These are phyloP conservation scores for Lentinus brumalis DNA, from an alignment of 768 basidiomycete species.

Conservation along the genomic window DNA sequence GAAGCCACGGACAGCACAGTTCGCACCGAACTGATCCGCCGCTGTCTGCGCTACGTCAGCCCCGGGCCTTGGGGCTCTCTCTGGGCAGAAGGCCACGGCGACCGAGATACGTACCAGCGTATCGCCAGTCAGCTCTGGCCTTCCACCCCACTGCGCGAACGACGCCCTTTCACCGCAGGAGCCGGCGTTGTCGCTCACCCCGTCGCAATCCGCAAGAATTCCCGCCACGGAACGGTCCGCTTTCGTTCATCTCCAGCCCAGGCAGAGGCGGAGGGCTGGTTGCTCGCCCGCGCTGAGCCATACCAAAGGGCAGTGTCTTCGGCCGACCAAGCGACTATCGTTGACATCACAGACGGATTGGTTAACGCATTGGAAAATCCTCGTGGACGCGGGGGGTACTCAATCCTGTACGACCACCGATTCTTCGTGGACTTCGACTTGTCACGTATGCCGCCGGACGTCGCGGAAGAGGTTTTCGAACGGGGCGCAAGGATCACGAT, in stretches of 20 bases:
- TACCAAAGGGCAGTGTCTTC: slow-evolving; percentile 23
- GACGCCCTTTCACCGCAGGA: slow-evolving; percentile 52
- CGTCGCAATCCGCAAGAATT: slow-evolving; percentile 36
- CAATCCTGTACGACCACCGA: slow-evolving; percentile 66
- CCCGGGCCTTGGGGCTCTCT: slow-evolving; percentile 76
- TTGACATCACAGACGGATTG: slow-evolving; percentile 45
- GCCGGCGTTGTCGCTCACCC: slow-evolving; percentile 68
- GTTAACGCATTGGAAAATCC: slow-evolving; percentile 5
- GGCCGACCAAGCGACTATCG: slow-evolving; percentile 31
- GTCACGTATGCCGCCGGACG: slow-evolving; percentile 40
- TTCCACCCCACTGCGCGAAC: slow-evolving; percentile 22
- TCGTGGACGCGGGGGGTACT: slow-evolving; percentile 19
- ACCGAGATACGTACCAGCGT: slow-evolving; percentile 43
- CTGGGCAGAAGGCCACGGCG: slow-evolving; percentile 61
- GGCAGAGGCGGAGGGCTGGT: slow-evolving; percentile 43
- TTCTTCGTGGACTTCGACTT: slow-evolving; percentile 56
- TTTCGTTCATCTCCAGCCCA: slow-evolving; percentile 19
- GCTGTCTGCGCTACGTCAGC: slow-evolving; percentile 68
- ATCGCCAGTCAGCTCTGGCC: slow-evolving; percentile 54
- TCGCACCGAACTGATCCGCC: slow-evolving; percentile 33
- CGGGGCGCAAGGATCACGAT: slow-evolving; percentile 35
- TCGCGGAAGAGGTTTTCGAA: slow-evolving; percentile 34
- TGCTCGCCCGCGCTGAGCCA: slow-evolving; percentile 61
- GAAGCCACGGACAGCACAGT: slow-evolving; percentile 20
- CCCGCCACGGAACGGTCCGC: not conserved